Percentiles rank a stretch among this genome's conserved stretches.
Conservation (phyloP, 1,284 basidiomycete species). For the Hymenochaete sp. region DNA sequence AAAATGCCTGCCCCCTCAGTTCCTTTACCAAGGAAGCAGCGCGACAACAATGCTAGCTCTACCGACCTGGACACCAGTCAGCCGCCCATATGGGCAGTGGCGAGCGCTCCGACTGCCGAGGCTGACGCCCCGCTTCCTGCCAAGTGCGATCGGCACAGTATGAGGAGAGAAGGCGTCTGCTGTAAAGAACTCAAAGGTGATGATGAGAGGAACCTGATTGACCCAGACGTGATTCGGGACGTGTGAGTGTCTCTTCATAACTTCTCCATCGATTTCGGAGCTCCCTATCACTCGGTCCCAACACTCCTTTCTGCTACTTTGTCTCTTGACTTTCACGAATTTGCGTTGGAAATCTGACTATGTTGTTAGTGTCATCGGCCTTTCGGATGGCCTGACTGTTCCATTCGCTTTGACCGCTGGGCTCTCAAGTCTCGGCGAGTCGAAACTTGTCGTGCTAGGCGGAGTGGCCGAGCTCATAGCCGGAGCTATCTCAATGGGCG, state of each 20-base stretch:
- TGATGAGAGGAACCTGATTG: slow-evolving; percentile 70
- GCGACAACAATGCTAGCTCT: slow-evolving; percentile 18
- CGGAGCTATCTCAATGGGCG: slow-evolving; percentile 95
- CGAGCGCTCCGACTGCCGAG: slow-evolving; percentile 30
- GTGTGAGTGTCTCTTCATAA: slow-evolving; percentile 42
- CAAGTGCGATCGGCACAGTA: slow-evolving; percentile 51
- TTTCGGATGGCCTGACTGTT: slow-evolving; percentile 93
- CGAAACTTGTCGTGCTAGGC: slow-evolving; percentile 82
- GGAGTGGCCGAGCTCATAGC: slow-evolving; percentile 90
- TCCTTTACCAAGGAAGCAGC: slow-evolving; percentile 26
- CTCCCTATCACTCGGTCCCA: neutral
- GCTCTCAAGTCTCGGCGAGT: slow-evolving; percentile 84
- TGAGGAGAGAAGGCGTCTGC: slow-evolving; percentile 55
- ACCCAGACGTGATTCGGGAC: slow-evolving; percentile 81
- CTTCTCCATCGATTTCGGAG: too few species aligned
- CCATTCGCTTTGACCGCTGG: slow-evolving; percentile 88
- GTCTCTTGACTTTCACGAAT: neutral
- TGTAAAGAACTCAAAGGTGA: slow-evolving; percentile 74
- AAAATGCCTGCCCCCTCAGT: slow-evolving; percentile 26
- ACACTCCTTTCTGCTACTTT: neutral
- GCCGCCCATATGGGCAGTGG: slow-evolving; percentile 58
- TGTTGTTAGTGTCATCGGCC: slow-evolving; percentile 77
- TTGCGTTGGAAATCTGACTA: neutral
- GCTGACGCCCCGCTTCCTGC: slow-evolving; percentile 37
- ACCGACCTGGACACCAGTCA: slow-evolving; percentile 23